These are phyloP conservation scores for Saccharomyces jurei DNA, from an alignment of 805 yeast species.

Conservation along the genomic window DNA sequence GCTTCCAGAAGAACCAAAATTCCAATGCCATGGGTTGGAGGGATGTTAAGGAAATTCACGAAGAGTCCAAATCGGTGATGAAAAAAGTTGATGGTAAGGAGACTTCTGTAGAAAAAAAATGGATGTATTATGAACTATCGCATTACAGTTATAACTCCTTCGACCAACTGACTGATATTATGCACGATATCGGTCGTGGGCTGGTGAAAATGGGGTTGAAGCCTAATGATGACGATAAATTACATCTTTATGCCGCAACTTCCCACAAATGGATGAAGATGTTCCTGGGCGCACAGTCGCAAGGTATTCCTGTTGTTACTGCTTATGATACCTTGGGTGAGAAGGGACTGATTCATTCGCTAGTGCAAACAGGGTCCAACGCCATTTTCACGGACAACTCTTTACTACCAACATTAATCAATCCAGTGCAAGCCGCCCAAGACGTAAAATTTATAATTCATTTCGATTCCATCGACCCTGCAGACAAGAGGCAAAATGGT, in stretches of 20 bases:
- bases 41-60: constrained; percentile 62
- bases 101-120: constrained; percentile 66
- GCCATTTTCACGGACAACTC: constrained; percentile 81
- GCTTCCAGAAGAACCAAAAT: constrained; percentile 41
- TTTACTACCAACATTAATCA: constrained; percentile 55
- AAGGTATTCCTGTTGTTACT: constrained; percentile 79
- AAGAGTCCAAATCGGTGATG: constrained; percentile 63
- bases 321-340: constrained; percentile 95
- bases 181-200: constrained; percentile 63
- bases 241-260: constrained; percentile 85
- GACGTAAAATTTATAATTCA: constrained; percentile 64
- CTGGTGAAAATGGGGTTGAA: constrained; percentile 61
- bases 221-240: constrained; percentile 50
- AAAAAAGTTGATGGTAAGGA: constrained; percentile 74
- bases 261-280: constrained; percentile 87
- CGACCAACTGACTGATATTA: constrained; percentile 43
- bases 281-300: constrained; percentile 69
- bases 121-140: constrained; percentile 78
- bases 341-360: constrained; percentile 76
- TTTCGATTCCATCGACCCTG: constrained; percentile 49
- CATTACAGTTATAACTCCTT: constrained; percentile 62
- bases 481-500: constrained; percentile 60
- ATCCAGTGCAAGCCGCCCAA: constrained; percentile 60
- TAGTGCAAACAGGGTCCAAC: constrained; percentile 69
- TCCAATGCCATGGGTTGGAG: constrained; percentile 71